A percentile compares a stretch with the other conserved stretches of the same genome.
phyloP scores from a whole-genome alignment of 371 early-diverging fungal species.

The Caulochytrium protostelioides region DNA sequence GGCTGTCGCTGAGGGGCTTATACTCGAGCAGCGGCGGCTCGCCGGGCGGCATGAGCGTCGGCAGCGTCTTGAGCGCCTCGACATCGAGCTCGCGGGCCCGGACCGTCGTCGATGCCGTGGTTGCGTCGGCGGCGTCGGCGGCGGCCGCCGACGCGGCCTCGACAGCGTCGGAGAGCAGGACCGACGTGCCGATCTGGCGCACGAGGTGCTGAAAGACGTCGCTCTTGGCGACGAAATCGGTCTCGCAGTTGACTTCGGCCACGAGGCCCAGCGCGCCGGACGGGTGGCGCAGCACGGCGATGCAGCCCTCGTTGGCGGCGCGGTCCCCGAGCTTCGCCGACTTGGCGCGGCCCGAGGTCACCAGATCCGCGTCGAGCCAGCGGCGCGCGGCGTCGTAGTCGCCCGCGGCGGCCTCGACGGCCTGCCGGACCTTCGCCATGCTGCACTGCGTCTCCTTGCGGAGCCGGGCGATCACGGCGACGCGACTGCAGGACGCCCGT shows the following conservation, averaged over 20 bases:
- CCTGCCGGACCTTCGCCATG: constrained; percentile 70
- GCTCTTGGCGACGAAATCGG: constrained; percentile 80
- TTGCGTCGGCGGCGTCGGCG: constrained; percentile 16
- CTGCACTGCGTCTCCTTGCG: constrained; percentile 64
- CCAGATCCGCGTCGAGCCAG: constrained; percentile 57
- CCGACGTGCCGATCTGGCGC: constrained; percentile 40
- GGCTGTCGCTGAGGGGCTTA: constrained; percentile 3
- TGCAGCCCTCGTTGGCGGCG: constrained; percentile 42
- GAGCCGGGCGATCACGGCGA: constrained; percentile 42
- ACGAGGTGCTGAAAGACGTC: constrained; percentile 58
- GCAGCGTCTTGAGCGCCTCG: constrained; percentile 1
- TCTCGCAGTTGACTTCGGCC: constrained; percentile 64
- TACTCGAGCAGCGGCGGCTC: neutral
- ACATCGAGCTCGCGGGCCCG: too few species aligned
- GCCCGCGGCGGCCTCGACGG: constrained; percentile 38
- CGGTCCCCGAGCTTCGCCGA: constrained; percentile 45
- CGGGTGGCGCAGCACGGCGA: constrained; percentile 31
- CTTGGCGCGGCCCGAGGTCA: constrained; percentile 46
- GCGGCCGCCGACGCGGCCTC: constrained; percentile 4
- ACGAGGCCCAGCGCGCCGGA: constrained; percentile 2
- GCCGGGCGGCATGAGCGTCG: constrained; percentile 4
- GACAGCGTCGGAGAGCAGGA: constrained; percentile 24
- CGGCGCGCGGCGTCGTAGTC: constrained; percentile 52
- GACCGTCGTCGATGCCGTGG: constrained; percentile 10
- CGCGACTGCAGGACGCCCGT: too few species aligned